A percentile compares a stretch with the other conserved stretches of the same genome.
phyloP scores from a whole-genome alignment of 2,329 filamentous ascomycete species.

The Coleophoma cylindrospora region DNA sequence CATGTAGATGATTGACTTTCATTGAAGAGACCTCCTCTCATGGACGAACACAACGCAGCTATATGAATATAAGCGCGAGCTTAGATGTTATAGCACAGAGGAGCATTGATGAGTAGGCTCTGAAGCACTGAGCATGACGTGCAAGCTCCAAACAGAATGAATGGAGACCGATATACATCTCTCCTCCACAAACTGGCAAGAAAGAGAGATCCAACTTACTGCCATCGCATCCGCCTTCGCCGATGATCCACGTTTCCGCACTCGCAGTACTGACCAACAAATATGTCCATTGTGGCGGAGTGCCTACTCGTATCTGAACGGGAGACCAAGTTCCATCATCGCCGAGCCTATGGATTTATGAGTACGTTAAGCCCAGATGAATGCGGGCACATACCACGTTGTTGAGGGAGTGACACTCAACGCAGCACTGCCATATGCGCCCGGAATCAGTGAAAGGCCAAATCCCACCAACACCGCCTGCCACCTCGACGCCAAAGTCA shows the following conservation, averaged over 20 bases:
- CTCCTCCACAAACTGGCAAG: constrained; percentile 1
- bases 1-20: constrained; percentile 49
- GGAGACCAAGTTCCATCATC: constrained; percentile 70
- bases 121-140: too few relatives aligned
- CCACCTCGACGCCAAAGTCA: constrained; percentile 16
- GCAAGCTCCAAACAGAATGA: too few relatives aligned
- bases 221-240: constrained; percentile 47
- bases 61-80: constrained; percentile 11
- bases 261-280: constrained; percentile 61
- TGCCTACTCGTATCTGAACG: constrained; percentile 54
- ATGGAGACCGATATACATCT: too few relatives aligned
- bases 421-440: constrained; percentile 5
- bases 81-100: not conserved
- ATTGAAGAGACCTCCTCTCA: constrained; percentile 56
- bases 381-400: constrained; percentile 14
- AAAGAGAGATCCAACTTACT: constrained; percentile 14
- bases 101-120: too few relatives aligned
- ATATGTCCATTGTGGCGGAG: constrained; percentile 45
- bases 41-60: constrained; percentile 47
- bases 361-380: too few relatives aligned
- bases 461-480: constrained; percentile 3
- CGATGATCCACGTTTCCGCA: constrained; percentile 67
- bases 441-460: constrained; percentile 6
- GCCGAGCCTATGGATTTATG: constrained; percentile 42
- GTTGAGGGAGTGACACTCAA: constrained; percentile 22